Percentiles rank a stretch among this genome's conserved stretches.
Evolutionary conservation across 1,284 basidiomycete species (phyloP).

Genomic region (Phellinidium pouzarii): DNA sequence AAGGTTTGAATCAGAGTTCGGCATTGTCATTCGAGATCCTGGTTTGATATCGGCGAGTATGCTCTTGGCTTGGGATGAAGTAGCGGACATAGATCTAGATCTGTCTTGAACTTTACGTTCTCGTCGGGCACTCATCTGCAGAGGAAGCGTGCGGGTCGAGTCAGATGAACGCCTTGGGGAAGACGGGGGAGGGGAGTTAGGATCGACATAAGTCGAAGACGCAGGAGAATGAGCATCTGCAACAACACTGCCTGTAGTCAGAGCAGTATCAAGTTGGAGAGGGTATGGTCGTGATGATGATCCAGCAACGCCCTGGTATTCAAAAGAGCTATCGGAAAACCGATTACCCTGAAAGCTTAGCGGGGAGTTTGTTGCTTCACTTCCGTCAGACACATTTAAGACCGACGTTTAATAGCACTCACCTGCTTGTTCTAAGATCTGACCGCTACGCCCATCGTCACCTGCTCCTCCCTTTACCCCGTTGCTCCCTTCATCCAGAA

Average conservation of each 20-base stretch:
- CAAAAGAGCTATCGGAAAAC: constrained; percentile 8
- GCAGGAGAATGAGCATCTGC: constrained; percentile 43
- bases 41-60: constrained; percentile 26
- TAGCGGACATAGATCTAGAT: constrained; percentile 67
- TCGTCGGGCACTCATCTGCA: constrained; percentile 37
- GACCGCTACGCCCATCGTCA: constrained; percentile 2
- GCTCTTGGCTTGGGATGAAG: constrained; percentile 31
- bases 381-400: constrained; percentile 18
- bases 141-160: constrained; percentile 43
- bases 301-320: constrained; percentile 15
- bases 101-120: constrained; percentile 59
- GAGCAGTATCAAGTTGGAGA: constrained; percentile 42
- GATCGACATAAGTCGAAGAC: constrained; percentile 28
- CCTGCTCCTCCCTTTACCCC: background rate
- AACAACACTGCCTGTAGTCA: constrained; percentile 31
- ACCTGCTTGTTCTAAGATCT: background rate
- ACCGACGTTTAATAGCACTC: background rate
- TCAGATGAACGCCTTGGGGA: constrained; percentile 47
- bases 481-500: constrained; percentile 5
- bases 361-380: constrained; percentile 15
- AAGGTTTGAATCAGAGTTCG: constrained; percentile 37
- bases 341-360: constrained; percentile 12
- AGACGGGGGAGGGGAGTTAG: constrained; percentile 21
- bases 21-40: constrained; percentile 34
- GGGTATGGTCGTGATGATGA: constrained; percentile 36